Base-by-base conservation (phyloP, 768 basidiomycete genomes). In the Boletus vinaceobasis region DNA sequence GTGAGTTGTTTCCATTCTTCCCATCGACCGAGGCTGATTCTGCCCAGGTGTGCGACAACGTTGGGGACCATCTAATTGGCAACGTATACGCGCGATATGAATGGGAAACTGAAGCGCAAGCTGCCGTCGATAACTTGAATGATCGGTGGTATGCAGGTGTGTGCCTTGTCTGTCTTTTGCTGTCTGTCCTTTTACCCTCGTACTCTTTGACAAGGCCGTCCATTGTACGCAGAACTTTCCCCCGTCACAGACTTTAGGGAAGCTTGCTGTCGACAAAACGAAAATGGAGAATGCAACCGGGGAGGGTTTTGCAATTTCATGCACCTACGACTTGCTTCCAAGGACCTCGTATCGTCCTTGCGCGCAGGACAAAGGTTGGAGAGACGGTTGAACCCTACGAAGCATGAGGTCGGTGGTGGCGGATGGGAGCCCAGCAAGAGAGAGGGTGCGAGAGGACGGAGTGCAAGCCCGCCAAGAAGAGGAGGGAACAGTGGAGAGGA, bases 281-380 rank as follows among this genome's bases (percentile, higher is more conserved):
- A 99, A 71, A 90, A 98, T 63, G 97, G 97, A 8, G 92, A 96
- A 73, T 99, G 97, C 72, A 96, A 96, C 65, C 87, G 97, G 40
- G 97, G 96, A 31, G 94, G 94, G 3, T 98, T 97, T 76, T 98
- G 96, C 74, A 98, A 99, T 72, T 99, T 99, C 68, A 97, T 98
- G 93, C 95, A 98, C 75, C 77, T 98, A 33, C 86, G 92, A 14
- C 79, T 93, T 21, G 90, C 95, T 5, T 90, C 93, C 31, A 85
- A 88, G 66, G 85, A 91, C 11, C 81, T 97, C 13, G 88, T 92
- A 3, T 82, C 81, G 42, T 84, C 87, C 8, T 75, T 98, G 50
- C 82, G 85, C 17, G 85, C 83, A 42, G 91, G 92, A 14, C 95
- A 98, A 69, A 80, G 89, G 39, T 62, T 97, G 33, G 93, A 94